Base-by-base conservation (phyloP, 139 green algal species). In the Chlamydomonas incerta region DNA sequence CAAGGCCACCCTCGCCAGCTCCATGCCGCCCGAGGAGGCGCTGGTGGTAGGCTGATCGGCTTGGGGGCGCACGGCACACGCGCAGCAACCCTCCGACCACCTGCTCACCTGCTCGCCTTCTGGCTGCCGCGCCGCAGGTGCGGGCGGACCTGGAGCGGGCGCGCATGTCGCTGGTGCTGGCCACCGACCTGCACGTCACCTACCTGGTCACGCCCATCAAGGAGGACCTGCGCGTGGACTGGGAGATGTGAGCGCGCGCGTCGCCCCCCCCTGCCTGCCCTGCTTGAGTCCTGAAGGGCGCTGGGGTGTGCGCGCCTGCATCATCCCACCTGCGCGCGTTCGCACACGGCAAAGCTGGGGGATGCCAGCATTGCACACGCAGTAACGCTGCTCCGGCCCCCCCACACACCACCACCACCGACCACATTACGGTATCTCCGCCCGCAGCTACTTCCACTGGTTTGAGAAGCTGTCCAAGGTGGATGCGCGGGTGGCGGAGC, bases 131-230 rank as follows among this genome's bases (percentile, higher is more conserved):
- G n/a, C 8, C 41, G 41, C 41, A 50, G 41, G 41, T 91, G 60
- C 57, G 94, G 76, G 60, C 87, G 1, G 96, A 98, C 83, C 85
- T 98, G 60, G 82, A 85, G 31, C 83, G 72, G 3, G 95, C 95
- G 2, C 75, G 90, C 8, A 41, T 92, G 74, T 77, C 69, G 1
- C 91, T 98, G 80, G 92, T 95, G 71, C 77, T 98, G 88, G 81
- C 91, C 52, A 94, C 91, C 11, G 96, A 98, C 86, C 92, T 98
- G 66, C 96, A 98, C 90, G 91, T 98, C 37, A 96, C 93, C 26
- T 98, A 93, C 90, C 89, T 98, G 35, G 90, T 97, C 65, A 96
- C 95, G 21, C 95, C 94, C 26, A 55, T 94, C 0, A 90, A 82
- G 20, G 85, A 95, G 65, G 86, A 94, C 18, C 50, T 97, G 37